Conservation (phyloP, 1,284 basidiomycete species). For the Vanrija sp. region DNA sequence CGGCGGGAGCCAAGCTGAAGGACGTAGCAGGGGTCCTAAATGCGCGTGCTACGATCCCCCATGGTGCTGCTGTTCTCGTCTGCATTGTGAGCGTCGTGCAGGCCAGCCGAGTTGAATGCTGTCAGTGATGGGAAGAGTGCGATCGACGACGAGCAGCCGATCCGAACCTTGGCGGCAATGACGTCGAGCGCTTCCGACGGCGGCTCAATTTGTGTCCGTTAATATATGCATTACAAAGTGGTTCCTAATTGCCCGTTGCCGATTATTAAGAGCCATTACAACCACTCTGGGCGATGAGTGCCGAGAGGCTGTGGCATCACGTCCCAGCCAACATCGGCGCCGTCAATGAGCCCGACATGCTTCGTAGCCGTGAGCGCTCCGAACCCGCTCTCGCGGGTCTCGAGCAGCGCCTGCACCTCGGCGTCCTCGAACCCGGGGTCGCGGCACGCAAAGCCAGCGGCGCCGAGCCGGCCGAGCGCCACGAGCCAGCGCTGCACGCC, state of each 20-base stretch:
- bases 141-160: too few species aligned
- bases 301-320: conserved; percentile 3
- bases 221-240: too few species aligned
- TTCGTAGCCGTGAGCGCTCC: background rate
- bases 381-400: background rate
- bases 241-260: too few species aligned
- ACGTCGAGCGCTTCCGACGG: too few species aligned
- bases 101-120: too few species aligned
- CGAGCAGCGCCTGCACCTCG: background rate
- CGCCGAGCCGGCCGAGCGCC: background rate
- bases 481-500: background rate
- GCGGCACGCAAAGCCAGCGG: background rate
- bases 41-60: too few species aligned
- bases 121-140: conserved; percentile 6
- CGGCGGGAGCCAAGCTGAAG: too few species aligned
- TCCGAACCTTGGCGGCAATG: too few species aligned
- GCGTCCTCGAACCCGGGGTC: background rate
- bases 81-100: too few species aligned
- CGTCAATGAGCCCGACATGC: background rate
- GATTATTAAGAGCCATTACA: conserved; percentile 8
- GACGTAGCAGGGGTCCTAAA: too few species aligned
- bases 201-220: too few species aligned
- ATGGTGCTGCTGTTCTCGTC: too few species aligned
- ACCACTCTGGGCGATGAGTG: conserved; percentile 4
- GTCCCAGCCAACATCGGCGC: background rate